Base-by-base conservation (phyloP, 2,329 filamentous ascomycete species). In the Alternaria solani region DNA sequence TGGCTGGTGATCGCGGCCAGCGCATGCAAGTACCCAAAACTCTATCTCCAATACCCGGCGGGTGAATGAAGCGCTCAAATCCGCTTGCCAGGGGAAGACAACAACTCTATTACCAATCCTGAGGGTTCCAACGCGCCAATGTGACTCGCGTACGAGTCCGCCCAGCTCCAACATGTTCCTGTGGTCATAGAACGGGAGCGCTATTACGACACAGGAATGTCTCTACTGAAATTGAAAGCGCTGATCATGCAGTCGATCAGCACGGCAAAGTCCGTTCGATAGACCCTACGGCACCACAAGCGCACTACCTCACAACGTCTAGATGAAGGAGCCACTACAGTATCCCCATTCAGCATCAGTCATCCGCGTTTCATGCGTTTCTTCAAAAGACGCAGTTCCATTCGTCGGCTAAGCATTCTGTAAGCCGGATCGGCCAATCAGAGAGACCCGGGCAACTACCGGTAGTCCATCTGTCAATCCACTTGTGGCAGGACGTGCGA, bases 1-100 rank as follows among this genome's bases (percentile, higher is more conserved):
- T 14, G 30, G 30, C 7, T 8, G 11, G 4, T 18, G 18, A 32
- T 14, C 44, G 9, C 44, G 44, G 44, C 18, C 44, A 47, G 11
- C 44, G 44, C 44, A 47, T 47, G 44, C 44, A 47, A 32, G 44
- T 12, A 47, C 18, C 44, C 44, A 30, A 30, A 47, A 32, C 44
- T 16, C 18, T 47, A 28, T 5, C 18, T 28, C 26, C 11, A 18
- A 20, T 28, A 9, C 18, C n/a, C n/a, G n/a, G n/a, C 44, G 44
- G 28, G 26, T 32, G 32, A 23, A 23, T 34, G n/a, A 5, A 34
- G 28, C 44, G 44, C 7, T 14, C 28, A 18, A 48, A 18, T 34
- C 12, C n/a, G 20, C 28, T 34, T 20, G 7, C n/a, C 26, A 9
- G 9, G 26, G 26, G 28, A 20, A 11, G 5, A 39, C n/a, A 4